A percentile compares a stretch with the other conserved stretches of the same genome.
phyloP scores from a whole-genome alignment of 2,329 filamentous ascomycete species.

The Fusarium sulawesiense region DNA sequence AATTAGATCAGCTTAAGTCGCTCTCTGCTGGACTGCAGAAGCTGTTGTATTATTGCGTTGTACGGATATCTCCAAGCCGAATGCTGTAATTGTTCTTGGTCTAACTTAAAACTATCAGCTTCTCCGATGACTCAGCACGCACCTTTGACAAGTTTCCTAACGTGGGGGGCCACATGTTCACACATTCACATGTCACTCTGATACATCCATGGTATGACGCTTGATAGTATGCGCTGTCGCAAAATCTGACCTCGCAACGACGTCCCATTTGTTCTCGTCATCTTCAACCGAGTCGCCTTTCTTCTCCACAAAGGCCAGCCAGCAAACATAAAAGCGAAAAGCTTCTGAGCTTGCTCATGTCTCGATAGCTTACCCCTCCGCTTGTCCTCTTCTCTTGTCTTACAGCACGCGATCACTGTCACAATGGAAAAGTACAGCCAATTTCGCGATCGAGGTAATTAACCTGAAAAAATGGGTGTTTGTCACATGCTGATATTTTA shows the following conservation, averaged over 20 bases:
- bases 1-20: background rate
- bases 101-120: background rate
- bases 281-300: constrained; percentile 7
- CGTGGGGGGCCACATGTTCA: constrained; percentile 28
- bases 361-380: constrained; percentile 37
- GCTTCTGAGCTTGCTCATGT: constrained; percentile 32
- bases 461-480: background rate
- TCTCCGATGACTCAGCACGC: constrained; percentile 21
- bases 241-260: constrained; percentile 31
- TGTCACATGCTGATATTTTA: constrained; percentile 18
- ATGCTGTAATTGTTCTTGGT: background rate
- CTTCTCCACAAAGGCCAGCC: background rate
- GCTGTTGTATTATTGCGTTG: background rate
- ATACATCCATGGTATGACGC: constrained; percentile 26
- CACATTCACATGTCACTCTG: constrained; percentile 41
- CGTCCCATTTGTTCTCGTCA: constrained; percentile 14
- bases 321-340: constrained; percentile 8
- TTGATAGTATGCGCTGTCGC: constrained; percentile 37
- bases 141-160: constrained; percentile 7
- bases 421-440: constrained; percentile 95
- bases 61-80: background rate
- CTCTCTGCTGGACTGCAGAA: background rate
- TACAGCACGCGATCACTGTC: constrained; percentile 11
- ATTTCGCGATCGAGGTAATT: constrained; percentile 85
- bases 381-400: constrained; percentile 20